phyloP scores from a whole-genome alignment of 768 basidiomycete species.

The Ramaria rubella region DNA sequence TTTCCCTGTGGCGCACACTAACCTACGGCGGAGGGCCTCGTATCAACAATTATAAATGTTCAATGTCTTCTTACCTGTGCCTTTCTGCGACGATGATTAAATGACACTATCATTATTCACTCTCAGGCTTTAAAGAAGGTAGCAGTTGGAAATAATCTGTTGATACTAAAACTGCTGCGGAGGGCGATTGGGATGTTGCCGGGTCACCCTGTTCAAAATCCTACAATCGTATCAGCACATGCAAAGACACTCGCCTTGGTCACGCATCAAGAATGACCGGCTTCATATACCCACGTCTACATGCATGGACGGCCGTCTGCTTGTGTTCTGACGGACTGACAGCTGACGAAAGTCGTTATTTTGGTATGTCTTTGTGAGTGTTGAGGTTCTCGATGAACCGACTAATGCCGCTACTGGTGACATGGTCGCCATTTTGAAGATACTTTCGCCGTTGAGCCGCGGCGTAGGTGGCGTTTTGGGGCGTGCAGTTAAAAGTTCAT shows the following conservation, averaged over 20 bases:
- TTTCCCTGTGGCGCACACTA: constrained; percentile 37
- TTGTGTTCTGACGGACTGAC: constrained; percentile 73
- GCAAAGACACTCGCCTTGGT: neutral
- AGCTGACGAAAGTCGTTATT: constrained; percentile 80
- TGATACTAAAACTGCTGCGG: neutral
- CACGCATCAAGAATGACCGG: neutral
- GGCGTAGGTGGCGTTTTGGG: constrained; percentile 47
- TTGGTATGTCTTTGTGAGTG: constrained; percentile 74
- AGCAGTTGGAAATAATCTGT: constrained; percentile 5
- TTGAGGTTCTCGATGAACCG: constrained; percentile 65
- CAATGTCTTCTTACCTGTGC: neutral
- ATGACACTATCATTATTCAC: constrained; percentile 2
- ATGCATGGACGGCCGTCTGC: constrained; percentile 80
- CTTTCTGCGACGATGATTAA: neutral
- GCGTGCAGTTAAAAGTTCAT: constrained; percentile 39
- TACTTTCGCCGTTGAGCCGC: constrained; percentile 43
- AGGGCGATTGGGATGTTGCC: neutral
- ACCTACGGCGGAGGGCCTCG: constrained; percentile 5
- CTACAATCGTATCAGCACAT: constrained; percentile 1
- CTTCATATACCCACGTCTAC: constrained; percentile 50
- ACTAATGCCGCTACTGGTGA: constrained; percentile 67
- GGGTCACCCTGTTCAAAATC: constrained; percentile 12
- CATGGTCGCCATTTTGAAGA: constrained; percentile 56
- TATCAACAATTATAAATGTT: neutral
- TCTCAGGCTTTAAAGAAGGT: constrained; percentile 5